Base-by-base conservation (phyloP, 225 moss, liverwort and hornwort genomes). In the Takakia lepidozioides region DNA sequence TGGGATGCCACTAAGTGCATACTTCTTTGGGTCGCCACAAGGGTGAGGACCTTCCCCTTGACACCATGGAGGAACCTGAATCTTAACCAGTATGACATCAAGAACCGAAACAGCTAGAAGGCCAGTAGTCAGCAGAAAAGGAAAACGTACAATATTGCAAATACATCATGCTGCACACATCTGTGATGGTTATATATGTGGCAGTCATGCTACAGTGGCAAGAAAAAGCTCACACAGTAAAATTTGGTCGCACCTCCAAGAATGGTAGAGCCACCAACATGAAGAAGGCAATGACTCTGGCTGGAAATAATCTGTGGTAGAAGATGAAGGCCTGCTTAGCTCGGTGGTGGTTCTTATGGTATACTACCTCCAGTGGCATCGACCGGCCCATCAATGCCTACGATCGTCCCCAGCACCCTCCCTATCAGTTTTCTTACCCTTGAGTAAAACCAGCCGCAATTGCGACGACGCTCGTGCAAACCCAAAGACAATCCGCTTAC, bases 41-140 rank as follows among this genome's bases (percentile, higher is more conserved):
- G 78, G 69, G 40, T 57, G 18, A 19, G 73, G 70, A n/a, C 69
- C 22, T 25, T 70, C 56, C 10, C 73, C 73, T 8, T 43, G 55
- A 57, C 78, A 79, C 78, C 78, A 79, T 42, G 49, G 24, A 59
- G 78, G 78, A 2, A 79, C 66, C 78, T 79, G 57, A 19, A 5
- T 37, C 38, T 10, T 7, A 38, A 5, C 38, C n/a, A 23, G 15
- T 38, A 48, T 26, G 20, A 30, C 46, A 13, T 9, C 27, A 20
- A 18, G 47, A 8, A 62, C 42, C 57, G 26, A 28, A n/a, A 16
- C 52, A 47, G 15, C 29, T 29, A 46, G 23, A 29, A 10, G 38
- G 43, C 55, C 43, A 6, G 17, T 15, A 14, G 16, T 25, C 8
- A 49, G 13, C 25, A 2, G 1, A 25, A 49, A 15, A 3, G 27